These are phyloP conservation scores for Eucalyptus marginata DNA, from an alignment of 345 rosid species.

Conservation along the genomic window DNA sequence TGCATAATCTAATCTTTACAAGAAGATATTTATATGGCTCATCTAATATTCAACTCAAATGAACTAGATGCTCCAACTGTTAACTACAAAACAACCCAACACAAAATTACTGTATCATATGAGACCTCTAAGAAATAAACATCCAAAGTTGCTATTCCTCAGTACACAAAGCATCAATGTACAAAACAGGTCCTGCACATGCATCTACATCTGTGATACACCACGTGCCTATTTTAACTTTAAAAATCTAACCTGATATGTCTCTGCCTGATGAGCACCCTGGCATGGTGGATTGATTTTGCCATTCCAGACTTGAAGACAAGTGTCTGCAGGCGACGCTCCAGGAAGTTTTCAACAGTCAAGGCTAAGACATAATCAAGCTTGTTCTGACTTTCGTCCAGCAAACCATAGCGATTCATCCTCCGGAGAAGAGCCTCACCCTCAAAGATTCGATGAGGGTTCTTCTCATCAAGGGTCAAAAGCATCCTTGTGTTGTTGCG, in stretches of 20 bases:
- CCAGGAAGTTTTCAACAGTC: constrained; percentile 38
- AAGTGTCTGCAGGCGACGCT: constrained; percentile 36
- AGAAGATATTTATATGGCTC: not conserved
- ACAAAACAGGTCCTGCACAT: not conserved
- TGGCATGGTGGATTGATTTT: constrained; percentile 35
- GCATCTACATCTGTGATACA: not conserved
- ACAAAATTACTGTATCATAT: not conserved
- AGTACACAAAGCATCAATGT: not conserved
- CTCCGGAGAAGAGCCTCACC: constrained; percentile 40
- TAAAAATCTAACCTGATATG: constrained; percentile 31
- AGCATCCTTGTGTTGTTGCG: constrained; percentile 44
- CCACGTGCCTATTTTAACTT: not conserved
- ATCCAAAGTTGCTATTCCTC: not conserved
- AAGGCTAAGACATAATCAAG: constrained; percentile 33
- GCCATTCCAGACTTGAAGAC: constrained; percentile 45
- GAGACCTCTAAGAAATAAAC: not conserved
- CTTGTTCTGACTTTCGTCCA: constrained; percentile 33
- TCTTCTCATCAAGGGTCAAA: constrained; percentile 47
- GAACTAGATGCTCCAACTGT: not conserved
- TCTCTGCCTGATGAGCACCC: constrained; percentile 43
- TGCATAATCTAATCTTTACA: not conserved
- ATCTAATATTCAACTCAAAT: not conserved
- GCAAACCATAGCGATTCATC: constrained; percentile 33
- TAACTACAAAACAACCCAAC: not conserved
- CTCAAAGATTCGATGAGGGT: constrained; percentile 42